Evolutionary conservation across 352 stramenopile genomes (phyloP), one percentile per base, ranked within the genome.

Genomic region (Phytophthora nicotianae): DNA sequence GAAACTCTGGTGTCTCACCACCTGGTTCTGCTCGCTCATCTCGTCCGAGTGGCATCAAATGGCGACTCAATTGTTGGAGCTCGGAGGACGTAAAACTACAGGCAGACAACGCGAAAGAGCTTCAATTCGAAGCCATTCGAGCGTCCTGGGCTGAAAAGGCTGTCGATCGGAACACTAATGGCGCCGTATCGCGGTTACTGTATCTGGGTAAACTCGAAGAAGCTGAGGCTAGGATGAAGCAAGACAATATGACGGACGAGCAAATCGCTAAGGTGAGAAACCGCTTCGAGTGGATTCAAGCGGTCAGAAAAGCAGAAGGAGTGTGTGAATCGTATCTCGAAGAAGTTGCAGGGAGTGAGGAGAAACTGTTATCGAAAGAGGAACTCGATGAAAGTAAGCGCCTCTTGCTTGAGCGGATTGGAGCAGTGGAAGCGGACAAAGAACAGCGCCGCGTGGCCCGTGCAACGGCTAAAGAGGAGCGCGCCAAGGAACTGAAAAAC

Each of bases 61-160:
- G 84, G 84, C 58, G 70, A 24, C 55, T 91, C 19, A 76, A 55
- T 26, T 89, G 76, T 46, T 91, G 79, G 79, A 90, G 75, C 38
- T 58, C 70, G 2, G 82, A 91, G 1, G 69, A 89, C 2, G 75
- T 89, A 5, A 86, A 87, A 26, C 47, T 91, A 11, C 79, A 82
- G 19, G 73, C 79, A 56, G 77, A 90, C 52, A 77, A 75, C 27
- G 68, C 72, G 1, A 79, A 81, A 60, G 82, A 90, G 41, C 66
- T 76, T 11, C 69, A 72, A 2, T 81, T 75, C 13, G 79, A 89
- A 35, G 70, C 67, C 21, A 81, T 89, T 62, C 77, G 71, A 46
- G 68, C 62, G 6, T 65, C 55, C 0, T 91, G 84, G 80, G 68
- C 62, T 1, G 79, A 90, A 49, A 69, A 73, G n/a, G 61, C 79